Conservation (phyloP, 1,284 basidiomycete genomes). For the Trichosporon faecale region DNA sequence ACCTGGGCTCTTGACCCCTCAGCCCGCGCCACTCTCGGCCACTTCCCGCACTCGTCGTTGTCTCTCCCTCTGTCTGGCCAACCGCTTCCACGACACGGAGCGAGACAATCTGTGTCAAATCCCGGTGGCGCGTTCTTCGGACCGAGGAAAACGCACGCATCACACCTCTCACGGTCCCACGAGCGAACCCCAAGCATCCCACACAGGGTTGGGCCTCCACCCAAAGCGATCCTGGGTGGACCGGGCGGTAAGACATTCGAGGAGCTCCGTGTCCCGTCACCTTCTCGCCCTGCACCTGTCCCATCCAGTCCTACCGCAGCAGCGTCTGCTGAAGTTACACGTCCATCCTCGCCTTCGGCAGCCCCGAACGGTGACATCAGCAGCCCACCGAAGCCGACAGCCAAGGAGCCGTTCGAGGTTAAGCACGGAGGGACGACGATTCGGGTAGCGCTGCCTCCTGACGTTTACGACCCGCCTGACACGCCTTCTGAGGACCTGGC, state of each 20-base stretch:
- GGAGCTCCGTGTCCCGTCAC: constrained; percentile 28
- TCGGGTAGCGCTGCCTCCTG: constrained; percentile 28
- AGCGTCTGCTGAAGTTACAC: background rate
- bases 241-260: constrained; percentile 44
- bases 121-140: background rate
- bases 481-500: constrained; percentile 18
- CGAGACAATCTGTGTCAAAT: background rate
- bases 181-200: constrained; percentile 8
- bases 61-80: constrained; percentile 18
- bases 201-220: constrained; percentile 33
- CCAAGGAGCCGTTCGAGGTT: constrained; percentile 13
- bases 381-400: background rate
- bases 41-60: constrained; percentile 21
- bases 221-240: constrained; percentile 44
- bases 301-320: constrained; percentile 3
- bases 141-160: background rate
- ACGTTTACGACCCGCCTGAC: constrained; percentile 29
- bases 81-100: constrained; percentile 5
- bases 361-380: background rate
- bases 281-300: constrained; percentile 11
- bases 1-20: constrained; percentile 21
- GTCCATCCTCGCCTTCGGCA: background rate
- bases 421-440: constrained; percentile 28
- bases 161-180: constrained; percentile 11
- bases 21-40: constrained; percentile 20